Evolutionary conservation across 192 early-diverging fungal genomes (phyloP).

Genomic region (Gigaspora rosea): DNA sequence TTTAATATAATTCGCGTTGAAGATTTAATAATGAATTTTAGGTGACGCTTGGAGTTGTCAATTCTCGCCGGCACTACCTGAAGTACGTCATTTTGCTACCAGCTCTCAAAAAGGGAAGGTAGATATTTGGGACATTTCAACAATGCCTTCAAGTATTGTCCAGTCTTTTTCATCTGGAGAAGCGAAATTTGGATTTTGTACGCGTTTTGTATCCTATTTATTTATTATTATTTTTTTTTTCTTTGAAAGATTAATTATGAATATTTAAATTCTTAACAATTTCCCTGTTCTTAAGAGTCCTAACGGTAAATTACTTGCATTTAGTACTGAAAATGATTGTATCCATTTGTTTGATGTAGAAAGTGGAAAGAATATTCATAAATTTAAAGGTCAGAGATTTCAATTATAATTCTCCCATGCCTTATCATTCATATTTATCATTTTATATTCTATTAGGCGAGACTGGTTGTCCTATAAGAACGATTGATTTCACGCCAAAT

Average conservation of each 20-base stretch:
- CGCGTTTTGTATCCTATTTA: slow-evolving; percentile 61
- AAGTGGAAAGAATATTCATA: slow-evolving; percentile 44
- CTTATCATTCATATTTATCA: neutral
- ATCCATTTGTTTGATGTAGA: slow-evolving; percentile 48
- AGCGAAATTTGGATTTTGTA: slow-evolving; percentile 61
- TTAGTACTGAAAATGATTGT: slow-evolving; percentile 60
- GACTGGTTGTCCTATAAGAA: slow-evolving; percentile 18
- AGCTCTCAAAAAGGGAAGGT: slow-evolving; percentile 71
- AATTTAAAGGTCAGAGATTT: slow-evolving; percentile 35
- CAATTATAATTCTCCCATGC: neutral
- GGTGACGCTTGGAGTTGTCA: slow-evolving; percentile 69
- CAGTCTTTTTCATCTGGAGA: neutral
- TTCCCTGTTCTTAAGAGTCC: slow-evolving; percentile 50
- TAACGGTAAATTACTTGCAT: slow-evolving; percentile 67
- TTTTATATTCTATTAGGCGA: neutral
- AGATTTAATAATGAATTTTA: slow-evolving; percentile 19
- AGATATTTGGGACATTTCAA: slow-evolving; percentile 62
- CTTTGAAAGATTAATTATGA: neutral
- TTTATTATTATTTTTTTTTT: neutral
- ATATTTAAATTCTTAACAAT: neutral
- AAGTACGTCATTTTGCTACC: slow-evolving; percentile 63
- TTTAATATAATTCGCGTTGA: neutral
- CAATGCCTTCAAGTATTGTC: slow-evolving; percentile 28
- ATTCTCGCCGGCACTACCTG: slow-evolving; percentile 54
- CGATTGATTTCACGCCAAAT: slow-evolving; percentile 17